Percentiles rank a stretch among this genome's conserved stretches.
These are phyloP conservation scores for Vicia sativa DNA, from an alignment of 306 rosid species.

Conservation along the genomic window DNA sequence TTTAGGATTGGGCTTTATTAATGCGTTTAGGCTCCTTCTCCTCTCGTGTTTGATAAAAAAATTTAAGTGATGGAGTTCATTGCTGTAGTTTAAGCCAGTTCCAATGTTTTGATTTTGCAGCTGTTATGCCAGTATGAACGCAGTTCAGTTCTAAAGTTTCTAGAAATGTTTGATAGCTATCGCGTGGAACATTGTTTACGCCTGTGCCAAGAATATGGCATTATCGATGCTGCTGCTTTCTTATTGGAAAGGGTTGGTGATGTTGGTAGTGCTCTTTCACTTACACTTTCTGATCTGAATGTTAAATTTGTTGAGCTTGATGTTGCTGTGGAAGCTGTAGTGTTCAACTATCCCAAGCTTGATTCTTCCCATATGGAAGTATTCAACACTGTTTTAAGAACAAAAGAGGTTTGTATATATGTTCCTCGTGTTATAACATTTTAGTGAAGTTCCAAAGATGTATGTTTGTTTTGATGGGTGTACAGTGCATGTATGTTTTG, in stretches of 20 bases:
- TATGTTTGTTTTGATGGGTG: constrained; percentile 29
- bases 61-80: constrained; percentile 4
- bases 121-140: constrained; percentile 83
- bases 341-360: constrained; percentile 42
- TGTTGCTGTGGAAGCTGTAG: constrained; percentile 66
- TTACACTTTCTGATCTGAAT: constrained; percentile 77
- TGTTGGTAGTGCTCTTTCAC: constrained; percentile 88
- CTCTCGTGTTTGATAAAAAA: neutral
- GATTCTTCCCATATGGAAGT: constrained; percentile 50
- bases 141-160: constrained; percentile 85
- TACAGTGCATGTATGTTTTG: constrained; percentile 37
- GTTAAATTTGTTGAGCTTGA: constrained; percentile 81
- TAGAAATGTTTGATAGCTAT: constrained; percentile 91
- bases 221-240: constrained; percentile 89
- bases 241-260: constrained; percentile 94
- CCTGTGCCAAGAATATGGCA: constrained; percentile 83
- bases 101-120: constrained; percentile 55
- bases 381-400: constrained; percentile 47
- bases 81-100: constrained; percentile 23
- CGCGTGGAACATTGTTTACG: constrained; percentile 89
- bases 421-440: constrained; percentile 33
- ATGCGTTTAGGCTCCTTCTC: constrained; percentile 20
- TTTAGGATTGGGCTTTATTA: constrained; percentile 11
- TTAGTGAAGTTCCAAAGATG: constrained; percentile 31
- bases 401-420: constrained; percentile 70